A percentile compares a stretch with the other conserved stretches of the same genome.
Evolutionary conservation across 2,329 filamentous ascomycete species (phyloP).

Genomic region (Pyricularia pennisetigena): DNA sequence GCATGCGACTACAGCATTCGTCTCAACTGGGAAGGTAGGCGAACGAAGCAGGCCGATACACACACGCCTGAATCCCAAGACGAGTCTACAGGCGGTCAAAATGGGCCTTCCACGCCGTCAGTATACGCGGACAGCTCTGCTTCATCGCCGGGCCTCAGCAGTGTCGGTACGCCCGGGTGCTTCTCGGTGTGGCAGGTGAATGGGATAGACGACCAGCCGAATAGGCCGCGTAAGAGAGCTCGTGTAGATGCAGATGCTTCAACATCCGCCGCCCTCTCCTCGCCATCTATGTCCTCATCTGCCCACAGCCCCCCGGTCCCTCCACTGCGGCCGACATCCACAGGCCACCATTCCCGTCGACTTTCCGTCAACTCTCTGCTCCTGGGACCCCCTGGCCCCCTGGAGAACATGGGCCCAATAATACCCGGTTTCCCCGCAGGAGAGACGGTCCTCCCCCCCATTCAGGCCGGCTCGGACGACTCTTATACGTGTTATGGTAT

Average conservation of each 20-base stretch:
- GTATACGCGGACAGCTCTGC: background rate
- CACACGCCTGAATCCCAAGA: conserved; percentile 16
- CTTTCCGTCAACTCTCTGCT: conserved; percentile 59
- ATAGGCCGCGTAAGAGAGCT: background rate
- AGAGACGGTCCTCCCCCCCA: background rate
- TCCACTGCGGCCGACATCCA: conserved; percentile 4
- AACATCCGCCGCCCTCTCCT: background rate
- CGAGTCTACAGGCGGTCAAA: background rate
- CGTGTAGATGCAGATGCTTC: background rate
- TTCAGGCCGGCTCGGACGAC: conserved; percentile 2
- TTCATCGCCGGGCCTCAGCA: background rate
- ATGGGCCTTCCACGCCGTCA: background rate
- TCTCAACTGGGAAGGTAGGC: conserved; percentile 70
- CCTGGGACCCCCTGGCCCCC: conserved; percentile 33
- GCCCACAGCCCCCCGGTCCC: background rate
- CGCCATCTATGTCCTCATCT: background rate
- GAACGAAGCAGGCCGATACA: conserved; percentile 43
- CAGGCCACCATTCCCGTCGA: conserved; percentile 19
- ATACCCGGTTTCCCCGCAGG: background rate
- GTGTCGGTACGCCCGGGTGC: background rate
- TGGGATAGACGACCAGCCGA: background rate
- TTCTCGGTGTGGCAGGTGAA: background rate
- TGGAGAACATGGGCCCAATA: conserved; percentile 5
- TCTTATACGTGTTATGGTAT: conserved; percentile 44
- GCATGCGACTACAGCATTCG: conserved; percentile 73